Conservation (phyloP, 2,329 filamentous ascomycete species). For the Mycosphaerella sp. region DNA sequence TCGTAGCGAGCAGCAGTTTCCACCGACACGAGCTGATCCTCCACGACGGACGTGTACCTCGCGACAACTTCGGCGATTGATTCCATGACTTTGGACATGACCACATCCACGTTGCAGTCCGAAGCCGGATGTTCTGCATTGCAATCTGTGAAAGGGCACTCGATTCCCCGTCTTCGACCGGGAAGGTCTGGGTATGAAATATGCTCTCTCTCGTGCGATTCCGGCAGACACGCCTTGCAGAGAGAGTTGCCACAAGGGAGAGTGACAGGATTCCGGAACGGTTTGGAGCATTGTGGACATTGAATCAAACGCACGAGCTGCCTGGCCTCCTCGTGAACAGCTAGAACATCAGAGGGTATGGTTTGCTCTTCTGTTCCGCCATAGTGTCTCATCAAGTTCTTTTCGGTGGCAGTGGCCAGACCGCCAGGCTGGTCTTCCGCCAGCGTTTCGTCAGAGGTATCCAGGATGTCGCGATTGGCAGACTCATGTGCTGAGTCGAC, state of each 20-base stretch:
- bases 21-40: conserved; percentile 36
- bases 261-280: conserved; percentile 62
- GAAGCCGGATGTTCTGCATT: conserved; percentile 64
- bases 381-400: conserved; percentile 73
- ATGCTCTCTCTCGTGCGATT: conserved; percentile 56
- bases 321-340: conserved; percentile 51
- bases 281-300: conserved; percentile 66
- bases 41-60: conserved; percentile 32
- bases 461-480: conserved; percentile 11
- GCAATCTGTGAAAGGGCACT: conserved; percentile 66
- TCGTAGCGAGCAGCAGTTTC: conserved; percentile 39
- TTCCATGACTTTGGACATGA: conserved; percentile 64
- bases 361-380: conserved; percentile 59
- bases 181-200: conserved; percentile 71
- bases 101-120: conserved; percentile 73
- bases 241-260: conserved; percentile 76
- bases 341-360: conserved; percentile 37
- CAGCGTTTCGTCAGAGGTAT: conserved; percentile 12
- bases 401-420: conserved; percentile 59
- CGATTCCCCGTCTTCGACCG: conserved; percentile 62
- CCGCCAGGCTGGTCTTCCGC: conserved; percentile 15
- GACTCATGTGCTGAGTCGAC: conserved; percentile 13
- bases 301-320: conserved; percentile 68
- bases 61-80: conserved; percentile 52
- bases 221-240: conserved; percentile 69